Evolutionary conservation across 306 rosid genomes (phyloP), one percentile per base, ranked within the genome.

Genomic region (Lathyrus oleraceus): DNA sequence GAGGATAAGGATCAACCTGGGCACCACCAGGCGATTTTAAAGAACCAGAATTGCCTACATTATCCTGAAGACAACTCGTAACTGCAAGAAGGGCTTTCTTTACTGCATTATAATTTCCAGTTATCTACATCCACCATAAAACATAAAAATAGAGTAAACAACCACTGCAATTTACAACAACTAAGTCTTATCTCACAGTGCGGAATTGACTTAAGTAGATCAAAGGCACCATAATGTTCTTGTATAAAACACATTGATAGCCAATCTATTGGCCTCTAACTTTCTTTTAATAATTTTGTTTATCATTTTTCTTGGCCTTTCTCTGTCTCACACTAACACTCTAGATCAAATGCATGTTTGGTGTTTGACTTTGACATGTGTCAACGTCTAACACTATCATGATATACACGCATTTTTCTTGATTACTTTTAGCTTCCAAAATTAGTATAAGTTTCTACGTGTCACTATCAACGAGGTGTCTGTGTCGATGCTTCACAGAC

Each of bases 31-130:
- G 75, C 61, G 85, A 75, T 72, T 74, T 87, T 67, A 83, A 45
- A 44, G 83, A 40, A 80, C 83, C 82, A 47, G 77, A 79, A 71
- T 82, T 83, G 35, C 62, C 65, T 45, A 61, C 76, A 80, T 43
- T 72, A 63, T 89, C 96, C 64, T 73, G 85, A 63, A 91, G 87
- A 78, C 90, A 87, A 68, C 81, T 64, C 13, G 95, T 82, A 79
- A 91, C 84, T 71, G 84, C 81, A n/a, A 86, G 67, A 44, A 91
- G 84, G 13, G 95, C 95, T 76, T 87, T 89, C 90, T 87, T 91
- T 30, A 84, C 96, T 9, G 87, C 84, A n/a, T 70, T 8, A 60
- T 85, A 71, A 65, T 63, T 84, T 78, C 95, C 89, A 23, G 90
- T 73, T 66, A 91, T 84, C 95, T 91, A 88, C 84, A 81, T 51